Base-by-base conservation (phyloP, 169 alveolate genomes). In the Neospora caninum region DNA sequence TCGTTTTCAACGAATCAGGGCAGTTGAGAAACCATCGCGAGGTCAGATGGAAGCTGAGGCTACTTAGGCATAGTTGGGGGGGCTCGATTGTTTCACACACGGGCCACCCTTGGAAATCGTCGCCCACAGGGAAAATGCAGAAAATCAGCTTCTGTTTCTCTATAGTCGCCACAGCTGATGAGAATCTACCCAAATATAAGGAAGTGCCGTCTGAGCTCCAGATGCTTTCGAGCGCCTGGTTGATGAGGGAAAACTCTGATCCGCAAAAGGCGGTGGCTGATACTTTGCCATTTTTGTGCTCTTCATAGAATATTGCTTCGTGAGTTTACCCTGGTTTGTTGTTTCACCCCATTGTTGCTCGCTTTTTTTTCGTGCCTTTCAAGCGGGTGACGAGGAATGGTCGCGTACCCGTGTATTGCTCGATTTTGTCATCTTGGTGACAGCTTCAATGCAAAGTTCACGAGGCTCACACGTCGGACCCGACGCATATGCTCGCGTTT, bases 181-280 rank as follows among this genome's bases (percentile, higher is more conserved):
- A 82, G 54, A 82, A 41, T 45, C 36, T 25, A 82, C 54, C 89
- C 67, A 41, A 39, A 31, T 13, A 13, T 82, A 82, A 82, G 89
- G 89, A 82, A 82, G 89, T 82, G 89, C 89, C 89, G 89, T 82
- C 89, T 82, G 89, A 82, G 16, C 27, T 22, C 38, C 88, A 31
- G 67, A 36, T 43, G 89, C 89, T 18, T 31, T 16, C 27, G 89
- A 22, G 70, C 10, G 20, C 41, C 67, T 36, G 18, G 38, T 82
- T 82, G 89, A 82, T 31, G 89, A 82, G 89, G 89, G 89, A 82
- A 20, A 20, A 82, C 27, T 25, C 89, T 82, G 89, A 82, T 49
- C 0, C 58, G 18, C 58, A 0, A 49, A 49, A 13, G 58, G 18
- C 58, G 18, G 27, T 49, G 9, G 58, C 27, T 49, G 58, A 22